Percentiles rank a stretch among this genome's conserved stretches.
Evolutionary conservation across 352 stramenopile genomes (phyloP).

Genomic region (Pythium myriotylum): DNA sequence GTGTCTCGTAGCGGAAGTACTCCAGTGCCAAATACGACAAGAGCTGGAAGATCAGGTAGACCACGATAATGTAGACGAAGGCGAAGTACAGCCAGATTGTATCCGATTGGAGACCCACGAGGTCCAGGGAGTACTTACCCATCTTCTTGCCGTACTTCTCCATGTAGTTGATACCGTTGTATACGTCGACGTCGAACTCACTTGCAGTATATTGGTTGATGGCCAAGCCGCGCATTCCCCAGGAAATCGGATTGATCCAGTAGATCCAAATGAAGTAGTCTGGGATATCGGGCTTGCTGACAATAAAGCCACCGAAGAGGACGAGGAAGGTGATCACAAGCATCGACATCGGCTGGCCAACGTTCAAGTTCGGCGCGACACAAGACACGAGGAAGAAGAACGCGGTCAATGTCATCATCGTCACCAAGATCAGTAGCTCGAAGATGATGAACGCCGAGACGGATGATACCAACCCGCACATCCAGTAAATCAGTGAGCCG

Average conservation of each 20-base stretch:
- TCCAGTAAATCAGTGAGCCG: conserved; percentile 70
- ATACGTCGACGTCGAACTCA: conserved; percentile 15
- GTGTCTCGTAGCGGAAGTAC: conserved; percentile 26
- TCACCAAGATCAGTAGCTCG: conserved; percentile 53
- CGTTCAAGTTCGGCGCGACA: conserved; percentile 15
- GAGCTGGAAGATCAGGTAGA: conserved; percentile 26
- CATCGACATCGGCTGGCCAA: conserved; percentile 28
- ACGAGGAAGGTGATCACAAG: conserved; percentile 30
- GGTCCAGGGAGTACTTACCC: conserved; percentile 21
- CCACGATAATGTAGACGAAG: conserved; percentile 22
- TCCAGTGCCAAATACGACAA: conserved; percentile 28
- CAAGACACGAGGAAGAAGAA: conserved; percentile 33
- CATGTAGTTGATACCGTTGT: conserved; percentile 28
- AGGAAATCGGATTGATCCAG: conserved; percentile 42
- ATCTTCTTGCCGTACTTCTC: conserved; percentile 13
- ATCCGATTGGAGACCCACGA: conserved; percentile 18
- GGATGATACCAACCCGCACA: conserved; percentile 52
- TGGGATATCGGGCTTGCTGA: conserved; percentile 33
- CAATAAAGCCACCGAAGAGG: conserved; percentile 40
- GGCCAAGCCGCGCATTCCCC: conserved; percentile 26
- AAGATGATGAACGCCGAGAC: conserved; percentile 53
- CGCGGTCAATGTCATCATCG: conserved; percentile 29
- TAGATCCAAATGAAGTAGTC: conserved; percentile 41
- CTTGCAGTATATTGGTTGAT: conserved; percentile 27
- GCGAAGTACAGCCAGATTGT: conserved; percentile 18